Evolutionary conservation across 2,329 filamentous ascomycete genomes (phyloP), one percentile per base, ranked within the genome.

Genomic region (Fusarium sp.): DNA sequence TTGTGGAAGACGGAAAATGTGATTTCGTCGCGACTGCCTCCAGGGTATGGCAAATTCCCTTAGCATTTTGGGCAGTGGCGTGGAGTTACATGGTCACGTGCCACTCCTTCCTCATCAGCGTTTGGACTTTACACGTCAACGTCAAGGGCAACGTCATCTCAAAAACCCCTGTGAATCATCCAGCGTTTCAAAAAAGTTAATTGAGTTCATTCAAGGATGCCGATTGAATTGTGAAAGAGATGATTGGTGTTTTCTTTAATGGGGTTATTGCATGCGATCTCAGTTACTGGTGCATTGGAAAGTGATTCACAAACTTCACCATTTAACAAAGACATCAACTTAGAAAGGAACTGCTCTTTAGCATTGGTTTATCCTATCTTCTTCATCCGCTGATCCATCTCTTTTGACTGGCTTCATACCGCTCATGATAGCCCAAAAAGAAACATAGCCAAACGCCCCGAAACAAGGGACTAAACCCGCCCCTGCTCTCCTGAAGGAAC

Each of bases 381-480:
- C 47, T 69, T 68, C 52, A 72, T 70, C 71, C 61, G 63, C 55
- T 52, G 56, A 59, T 63, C 69, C 75, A 41, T 57, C 75, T 76
- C 75, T 78, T 78, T 78, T 77, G 56, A 62, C 64, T 69, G 71
- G 72, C 66, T 58, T 75, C 77, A 71, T 77, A 66, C 70, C 63
- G 64, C 72, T 78, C 75, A 75, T 78, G 75, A 70, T 75, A 79
- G 74, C 73, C 75, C 51, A 70, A 71, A 74, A 75, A 65, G 55
- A 51, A 69, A 70, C 55, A 59, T 55, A 69, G 44, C 74, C 70
- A 76, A 79, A 79, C 75, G 75, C 75, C 77, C 63, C 73, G 60
- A 69, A 77, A 76, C 75, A 71, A 66, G 47, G 66, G 73, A 71
- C 57, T 54, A 58, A 57, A 59, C 66, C 69, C 54, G 67, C 63